These are phyloP conservation scores for Macrophomina phaseolina DNA, from an alignment of 2,329 filamentous ascomycete genomes.

Conservation along the genomic window DNA sequence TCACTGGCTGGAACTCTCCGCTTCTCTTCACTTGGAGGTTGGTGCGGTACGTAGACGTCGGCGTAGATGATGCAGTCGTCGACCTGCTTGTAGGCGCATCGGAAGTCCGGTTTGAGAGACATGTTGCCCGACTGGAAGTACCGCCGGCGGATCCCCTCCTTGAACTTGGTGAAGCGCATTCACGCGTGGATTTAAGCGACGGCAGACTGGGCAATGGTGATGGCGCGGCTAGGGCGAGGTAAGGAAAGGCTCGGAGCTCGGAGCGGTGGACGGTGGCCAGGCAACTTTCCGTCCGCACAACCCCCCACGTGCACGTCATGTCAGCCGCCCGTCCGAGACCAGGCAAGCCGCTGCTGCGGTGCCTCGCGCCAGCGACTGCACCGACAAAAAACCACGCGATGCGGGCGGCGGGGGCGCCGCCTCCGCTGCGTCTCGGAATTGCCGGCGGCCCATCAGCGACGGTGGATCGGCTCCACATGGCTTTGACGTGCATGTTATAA, in stretches of 20 bases:
- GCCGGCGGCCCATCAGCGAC: neutral
- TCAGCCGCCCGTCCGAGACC: neutral
- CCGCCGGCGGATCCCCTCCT: neutral
- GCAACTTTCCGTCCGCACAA: too few species aligned
- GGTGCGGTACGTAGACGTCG: conserved; percentile 26
- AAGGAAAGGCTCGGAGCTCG: neutral
- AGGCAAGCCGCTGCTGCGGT: neutral
- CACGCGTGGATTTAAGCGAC: neutral
- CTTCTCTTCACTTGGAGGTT: neutral
- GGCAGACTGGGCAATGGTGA: neutral
- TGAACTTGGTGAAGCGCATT: neutral
- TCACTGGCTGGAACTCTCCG: neutral
- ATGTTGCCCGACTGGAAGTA: neutral
- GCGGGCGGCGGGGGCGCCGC: neutral
- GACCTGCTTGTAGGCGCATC: conserved; percentile 27
- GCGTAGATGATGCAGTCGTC: conserved; percentile 24
- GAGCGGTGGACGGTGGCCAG: too few species aligned
- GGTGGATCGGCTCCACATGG: neutral
- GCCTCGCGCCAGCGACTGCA: neutral
- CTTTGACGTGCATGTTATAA: neutral
- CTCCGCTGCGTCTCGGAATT: neutral
- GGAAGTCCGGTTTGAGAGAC: neutral
- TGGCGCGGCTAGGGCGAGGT: neutral
- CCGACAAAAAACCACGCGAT: too few species aligned
- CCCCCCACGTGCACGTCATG: neutral